phyloP scores from a whole-genome alignment of 2,329 filamentous ascomycete genomes.

The Xylariales sp. region DNA sequence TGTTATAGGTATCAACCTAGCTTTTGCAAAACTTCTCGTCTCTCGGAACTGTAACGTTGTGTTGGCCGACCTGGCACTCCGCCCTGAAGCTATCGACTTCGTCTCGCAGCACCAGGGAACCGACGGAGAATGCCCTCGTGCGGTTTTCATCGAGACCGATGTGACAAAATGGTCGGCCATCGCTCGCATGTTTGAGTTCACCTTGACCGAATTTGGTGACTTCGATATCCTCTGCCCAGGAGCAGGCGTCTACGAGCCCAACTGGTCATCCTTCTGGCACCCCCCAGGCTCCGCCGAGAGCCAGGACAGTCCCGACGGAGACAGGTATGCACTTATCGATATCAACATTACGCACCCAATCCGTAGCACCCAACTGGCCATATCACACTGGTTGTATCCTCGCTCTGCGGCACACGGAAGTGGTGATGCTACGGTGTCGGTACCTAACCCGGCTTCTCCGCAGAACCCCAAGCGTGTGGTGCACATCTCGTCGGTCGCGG shows the following conservation, averaged over 20 bases:
- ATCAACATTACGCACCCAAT: conserved; percentile 39
- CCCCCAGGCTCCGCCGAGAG: conserved; percentile 31
- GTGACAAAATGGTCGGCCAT: conserved; percentile 38
- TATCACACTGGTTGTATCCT: conserved; percentile 31
- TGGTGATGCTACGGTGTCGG: conserved; percentile 2
- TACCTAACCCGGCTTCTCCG: conserved; percentile 11
- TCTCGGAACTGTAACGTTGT: conserved; percentile 37
- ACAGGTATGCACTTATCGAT: conserved; percentile 30
- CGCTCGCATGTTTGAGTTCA: conserved; percentile 26
- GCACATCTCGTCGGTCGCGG: conserved; percentile 32
- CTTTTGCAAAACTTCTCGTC: conserved; percentile 38
- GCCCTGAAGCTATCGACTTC: conserved; percentile 35
- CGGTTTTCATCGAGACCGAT: conserved; percentile 38
- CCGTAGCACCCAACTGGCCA: conserved; percentile 33
- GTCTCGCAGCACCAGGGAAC: conserved; percentile 17
- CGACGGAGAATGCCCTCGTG: conserved; percentile 18
- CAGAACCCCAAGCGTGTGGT: conserved; percentile 30
- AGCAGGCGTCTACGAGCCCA: conserved; percentile 42
- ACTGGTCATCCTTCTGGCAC: conserved; percentile 37
- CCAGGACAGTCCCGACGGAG: conserved; percentile 21
- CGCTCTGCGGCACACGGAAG: not conserved
- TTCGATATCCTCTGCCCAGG: conserved; percentile 40
- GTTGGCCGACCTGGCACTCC: conserved; percentile 37
- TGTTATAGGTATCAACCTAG: conserved; percentile 34
- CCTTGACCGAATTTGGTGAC: conserved; percentile 29